A percentile compares a stretch with the other conserved stretches of the same genome.
Conservation (phyloP, 2,329 filamentous ascomycete species). For the Aspergillus alliaceus region DNA sequence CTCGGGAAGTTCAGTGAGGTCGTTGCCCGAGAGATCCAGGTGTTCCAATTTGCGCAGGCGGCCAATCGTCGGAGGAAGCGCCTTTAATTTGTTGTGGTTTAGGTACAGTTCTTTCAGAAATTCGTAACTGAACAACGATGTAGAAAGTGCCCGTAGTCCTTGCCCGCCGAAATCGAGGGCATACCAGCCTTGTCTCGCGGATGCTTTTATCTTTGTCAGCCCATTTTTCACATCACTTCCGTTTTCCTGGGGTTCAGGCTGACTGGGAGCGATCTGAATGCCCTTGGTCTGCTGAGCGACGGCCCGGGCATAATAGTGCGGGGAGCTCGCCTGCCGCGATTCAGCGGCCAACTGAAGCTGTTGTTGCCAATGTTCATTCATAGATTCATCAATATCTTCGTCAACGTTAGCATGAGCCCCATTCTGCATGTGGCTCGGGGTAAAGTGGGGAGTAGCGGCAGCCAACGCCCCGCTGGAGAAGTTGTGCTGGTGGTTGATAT, state of each 20-base stretch:
- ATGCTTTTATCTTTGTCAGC: slow-evolving; percentile 60
- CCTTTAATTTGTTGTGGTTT: slow-evolving; percentile 84
- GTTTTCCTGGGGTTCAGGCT: slow-evolving; percentile 49
- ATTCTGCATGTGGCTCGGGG: slow-evolving; percentile 59
- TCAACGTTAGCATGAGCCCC: slow-evolving; percentile 58
- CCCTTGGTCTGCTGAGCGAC: slow-evolving; percentile 50
- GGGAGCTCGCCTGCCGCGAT: slow-evolving; percentile 66
- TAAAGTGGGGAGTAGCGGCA: slow-evolving; percentile 57
- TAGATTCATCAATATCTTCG: slow-evolving; percentile 57
- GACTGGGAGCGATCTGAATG: slow-evolving; percentile 49
- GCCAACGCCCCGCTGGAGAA: slow-evolving; percentile 49
- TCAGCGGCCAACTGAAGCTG: slow-evolving; percentile 80
- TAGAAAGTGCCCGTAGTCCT: slow-evolving; percentile 78
- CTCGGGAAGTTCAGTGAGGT: slow-evolving; percentile 75
- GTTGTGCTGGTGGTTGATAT: slow-evolving; percentile 51
- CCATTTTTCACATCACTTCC: slow-evolving; percentile 62
- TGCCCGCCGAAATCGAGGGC: slow-evolving; percentile 96
- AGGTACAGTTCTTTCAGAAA: slow-evolving; percentile 93
- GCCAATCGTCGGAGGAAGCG: slow-evolving; percentile 78
- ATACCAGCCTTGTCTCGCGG: slow-evolving; percentile 76
- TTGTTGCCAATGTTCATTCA: slow-evolving; percentile 78
- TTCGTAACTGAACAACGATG: slow-evolving; percentile 78
- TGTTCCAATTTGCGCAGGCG: slow-evolving; percentile 76
- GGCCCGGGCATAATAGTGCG: slow-evolving; percentile 65
- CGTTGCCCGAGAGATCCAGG: slow-evolving; percentile 86